Base-by-base conservation (phyloP, 2,329 filamentous ascomycete genomes). In the Xylaria sp. region DNA sequence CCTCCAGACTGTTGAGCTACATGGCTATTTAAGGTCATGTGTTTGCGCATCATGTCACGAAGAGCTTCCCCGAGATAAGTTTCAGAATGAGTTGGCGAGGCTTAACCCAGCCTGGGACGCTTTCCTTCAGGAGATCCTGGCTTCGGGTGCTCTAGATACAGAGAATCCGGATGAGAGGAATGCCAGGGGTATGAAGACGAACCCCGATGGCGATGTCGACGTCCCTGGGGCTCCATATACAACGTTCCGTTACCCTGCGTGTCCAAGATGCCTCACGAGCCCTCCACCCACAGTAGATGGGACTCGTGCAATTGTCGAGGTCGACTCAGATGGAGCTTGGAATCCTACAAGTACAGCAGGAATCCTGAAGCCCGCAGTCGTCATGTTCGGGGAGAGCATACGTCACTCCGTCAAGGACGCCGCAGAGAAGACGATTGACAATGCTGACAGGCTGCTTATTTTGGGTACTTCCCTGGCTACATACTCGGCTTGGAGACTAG, bases 311-410 rank as follows among this genome's bases (percentile, higher is more conserved):
- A 82, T 80, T 29, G 90, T 98, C 1, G 84, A 92, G 70, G 87
- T 92, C 13, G 95, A 98, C 75, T 74, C 77, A 0, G 93, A 98
- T 62, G 95, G 95, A 0, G 95, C 94, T 0, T 97, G 91, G 93
- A 81, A 84, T 47, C 74, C 85, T 5, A 82, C 82, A 0, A 90
- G 89, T 73, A 89, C 86, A 1, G 93, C 90, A 0, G 96, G 95
- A 1, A 89, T 98, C 44, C 80, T 99, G 64, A 98, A 98, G 78
- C 96, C 96, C 3, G 93, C 93, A 0, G 94, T 99, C 1, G 90
- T 94, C 75, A 98, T 98, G 93, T 98, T 98, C 79, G 96, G 96
- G 18, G 96, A 98, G 81, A 94, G 89, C 68, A 97, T 98, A 59
- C 84, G 88, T 0, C 80, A 82, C 1, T 76, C 81, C 1, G 90